A percentile compares a stretch with the other conserved stretches of the same genome.
phyloP scores from a whole-genome alignment of 2,329 filamentous ascomycete genomes.

The Paracamarosporium sp. region DNA sequence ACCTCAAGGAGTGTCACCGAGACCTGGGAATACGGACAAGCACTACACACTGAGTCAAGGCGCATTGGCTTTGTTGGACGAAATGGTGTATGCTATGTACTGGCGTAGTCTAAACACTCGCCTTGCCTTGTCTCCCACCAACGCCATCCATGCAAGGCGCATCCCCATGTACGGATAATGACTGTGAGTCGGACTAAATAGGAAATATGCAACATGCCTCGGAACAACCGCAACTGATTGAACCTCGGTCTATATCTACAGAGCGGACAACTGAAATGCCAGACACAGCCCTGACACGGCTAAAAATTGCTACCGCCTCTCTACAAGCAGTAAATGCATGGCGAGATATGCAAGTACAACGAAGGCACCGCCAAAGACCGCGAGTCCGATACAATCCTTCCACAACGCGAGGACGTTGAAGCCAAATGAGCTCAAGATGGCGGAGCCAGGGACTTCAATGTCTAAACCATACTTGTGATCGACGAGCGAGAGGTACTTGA shows the following conservation, averaged over 20 bases:
- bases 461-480: constrained; percentile 96
- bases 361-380: constrained; percentile 81
- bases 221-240: background rate
- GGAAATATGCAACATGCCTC: constrained; percentile 4
- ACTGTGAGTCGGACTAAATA: background rate
- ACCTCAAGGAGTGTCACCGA: background rate
- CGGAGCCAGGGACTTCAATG: constrained; percentile 93
- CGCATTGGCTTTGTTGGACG: background rate
- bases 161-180: background rate
- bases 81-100: background rate
- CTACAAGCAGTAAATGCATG: constrained; percentile 92
- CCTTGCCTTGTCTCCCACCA: background rate
- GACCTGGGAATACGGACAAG: background rate
- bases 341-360: constrained; percentile 86
- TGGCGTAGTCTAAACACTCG: background rate
- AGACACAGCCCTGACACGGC: background rate
- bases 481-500: constrained; percentile 84
- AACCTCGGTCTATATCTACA: constrained; percentile 1
- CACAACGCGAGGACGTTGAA: constrained; percentile 89
- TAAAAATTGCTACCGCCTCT: constrained; percentile 69
- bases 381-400: constrained; percentile 82
- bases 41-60: background rate
- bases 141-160: constrained; percentile 1
- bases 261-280: background rate
- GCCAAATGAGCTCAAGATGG: constrained; percentile 92